Evolutionary conservation across 176 grass and related monocot genomes (phyloP), one percentile per base, ranked within the genome.

Genomic region (Raddia guianensis): DNA sequence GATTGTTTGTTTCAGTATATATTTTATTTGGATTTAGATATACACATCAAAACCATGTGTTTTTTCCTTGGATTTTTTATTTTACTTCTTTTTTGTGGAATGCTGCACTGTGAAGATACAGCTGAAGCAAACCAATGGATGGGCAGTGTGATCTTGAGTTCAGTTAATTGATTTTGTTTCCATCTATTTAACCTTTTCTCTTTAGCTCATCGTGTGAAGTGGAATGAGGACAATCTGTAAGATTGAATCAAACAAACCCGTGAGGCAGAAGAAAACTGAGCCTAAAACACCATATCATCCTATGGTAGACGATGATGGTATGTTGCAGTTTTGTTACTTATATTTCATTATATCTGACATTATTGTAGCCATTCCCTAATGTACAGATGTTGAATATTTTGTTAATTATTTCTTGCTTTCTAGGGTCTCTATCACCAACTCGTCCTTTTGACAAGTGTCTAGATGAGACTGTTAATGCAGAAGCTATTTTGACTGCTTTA

Each of bases 211-310:
- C 77, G 63, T 34, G 95, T 98, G 76, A 91, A 77, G 72, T 98
- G 95, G 95, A 89, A 98, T 71, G 92, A 98, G 76, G 92, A 86
- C 60, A 98, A 98, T 71, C 63, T 98, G 62, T 63, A 95, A 98
- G 70, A 98, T 98, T 84, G 95, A 98, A 94, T 83, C 92, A 78
- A 98, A 86, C 80, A 98, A 98, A 51, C 95, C 92, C 37, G 84
- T 98, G 69, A 88, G 95, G 78, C 95, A 98, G 84, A 98, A 95
- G 86, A 98, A 95, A 79, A 98, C 87, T 64, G 95, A 98, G 85
- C 95, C 95, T 48, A 98, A 95, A 82, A 98, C 95, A 78, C 95
- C 95, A 13, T 98, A 91, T 71, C 92, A 93, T 78, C 92, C 82
- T 80, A 98, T 98, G 92, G 85, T 95, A 68, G 95, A 97, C 73